Conservation (phyloP, 2,329 filamentous ascomycete genomes). For the Madurella mycetomatis region DNA sequence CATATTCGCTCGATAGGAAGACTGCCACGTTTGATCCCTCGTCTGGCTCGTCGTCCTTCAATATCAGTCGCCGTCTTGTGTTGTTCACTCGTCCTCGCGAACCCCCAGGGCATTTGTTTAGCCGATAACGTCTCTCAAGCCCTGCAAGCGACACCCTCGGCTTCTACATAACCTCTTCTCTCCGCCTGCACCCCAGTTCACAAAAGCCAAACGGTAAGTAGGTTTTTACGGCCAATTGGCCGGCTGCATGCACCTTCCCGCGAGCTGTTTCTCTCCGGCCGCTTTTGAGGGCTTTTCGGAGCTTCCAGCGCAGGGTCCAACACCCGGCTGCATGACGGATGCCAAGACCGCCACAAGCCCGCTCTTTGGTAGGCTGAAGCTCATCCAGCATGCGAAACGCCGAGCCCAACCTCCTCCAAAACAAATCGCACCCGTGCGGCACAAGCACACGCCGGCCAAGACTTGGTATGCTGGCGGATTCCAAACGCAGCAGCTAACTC, state of each 20-base stretch:
- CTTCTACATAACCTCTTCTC: not conserved
- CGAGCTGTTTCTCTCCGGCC: no score
- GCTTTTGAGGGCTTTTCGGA: not conserved
- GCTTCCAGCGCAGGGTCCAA: not conserved
- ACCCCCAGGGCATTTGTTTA: not conserved
- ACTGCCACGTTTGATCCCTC: slow-evolving; percentile 15
- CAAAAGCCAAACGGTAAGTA: slow-evolving; percentile 13
- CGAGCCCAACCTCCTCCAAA: not conserved
- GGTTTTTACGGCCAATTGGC: slow-evolving; percentile 7
- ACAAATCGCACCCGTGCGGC: not conserved
- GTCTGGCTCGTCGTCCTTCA: slow-evolving; percentile 17
- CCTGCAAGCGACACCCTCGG: not conserved
- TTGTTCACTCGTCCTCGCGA: slow-evolving; percentile 21
- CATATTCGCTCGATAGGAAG: slow-evolving; percentile 17
- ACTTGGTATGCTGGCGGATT: not conserved
- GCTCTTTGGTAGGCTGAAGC: not conserved
- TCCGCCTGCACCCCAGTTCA: not conserved
- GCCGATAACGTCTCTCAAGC: not conserved
- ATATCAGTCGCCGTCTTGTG: slow-evolving; percentile 23
- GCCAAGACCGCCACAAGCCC: slow-evolving; percentile 15
- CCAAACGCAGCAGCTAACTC: not conserved
- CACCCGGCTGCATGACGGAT: slow-evolving; percentile 18
- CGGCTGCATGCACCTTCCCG: not conserved
- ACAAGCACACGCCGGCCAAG: not conserved
- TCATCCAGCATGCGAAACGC: not conserved